phyloP scores from a whole-genome alignment of 73 alveolate species.

The Uronychia binucleata region DNA sequence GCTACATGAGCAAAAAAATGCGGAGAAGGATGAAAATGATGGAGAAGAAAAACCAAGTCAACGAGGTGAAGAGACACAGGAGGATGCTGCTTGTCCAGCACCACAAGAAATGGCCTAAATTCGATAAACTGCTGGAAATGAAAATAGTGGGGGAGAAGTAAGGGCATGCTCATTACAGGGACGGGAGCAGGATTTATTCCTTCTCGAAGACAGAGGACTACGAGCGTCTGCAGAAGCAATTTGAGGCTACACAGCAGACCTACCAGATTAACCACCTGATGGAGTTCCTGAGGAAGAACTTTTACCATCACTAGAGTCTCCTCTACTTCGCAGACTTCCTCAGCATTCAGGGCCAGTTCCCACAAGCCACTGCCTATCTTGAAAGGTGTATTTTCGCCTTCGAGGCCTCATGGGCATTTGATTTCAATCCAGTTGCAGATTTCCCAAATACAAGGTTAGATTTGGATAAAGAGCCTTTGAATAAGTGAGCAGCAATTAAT shows the following conservation, averaged over 20 bases:
- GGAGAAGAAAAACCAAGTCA: slow-evolving; percentile 16
- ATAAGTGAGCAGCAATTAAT: slow-evolving; percentile 6
- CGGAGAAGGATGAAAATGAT: slow-evolving; percentile 31
- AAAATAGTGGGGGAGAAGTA: background rate
- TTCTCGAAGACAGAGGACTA: slow-evolving; percentile 41
- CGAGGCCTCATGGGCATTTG: slow-evolving; percentile 40
- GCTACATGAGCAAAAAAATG: slow-evolving; percentile 34
- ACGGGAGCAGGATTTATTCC: slow-evolving; percentile 48
- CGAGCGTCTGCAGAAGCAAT: slow-evolving; percentile 37
- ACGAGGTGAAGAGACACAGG: slow-evolving; percentile 13
- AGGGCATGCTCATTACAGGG: slow-evolving; percentile 26
- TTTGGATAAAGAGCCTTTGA: slow-evolving; percentile 40
- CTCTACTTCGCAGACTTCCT: slow-evolving; percentile 64
- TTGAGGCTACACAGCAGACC: slow-evolving; percentile 45
- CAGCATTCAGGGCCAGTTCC: slow-evolving; percentile 63
- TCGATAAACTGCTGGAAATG: slow-evolving; percentile 38
- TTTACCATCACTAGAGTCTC: slow-evolving; percentile 68
- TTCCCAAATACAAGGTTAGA: slow-evolving; percentile 46
- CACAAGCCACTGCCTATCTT: slow-evolving; percentile 37
- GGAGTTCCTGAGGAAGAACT: slow-evolving; percentile 55
- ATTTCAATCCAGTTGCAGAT: slow-evolving; percentile 34
- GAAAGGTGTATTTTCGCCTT: slow-evolving; percentile 66
- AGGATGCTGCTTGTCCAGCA: slow-evolving; percentile 53
- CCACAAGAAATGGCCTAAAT: slow-evolving; percentile 49
- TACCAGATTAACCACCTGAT: slow-evolving; percentile 40